These are phyloP conservation scores for Erodium chrysanthum DNA, from an alignment of 441 rosid genomes.

Conservation along the genomic window DNA sequence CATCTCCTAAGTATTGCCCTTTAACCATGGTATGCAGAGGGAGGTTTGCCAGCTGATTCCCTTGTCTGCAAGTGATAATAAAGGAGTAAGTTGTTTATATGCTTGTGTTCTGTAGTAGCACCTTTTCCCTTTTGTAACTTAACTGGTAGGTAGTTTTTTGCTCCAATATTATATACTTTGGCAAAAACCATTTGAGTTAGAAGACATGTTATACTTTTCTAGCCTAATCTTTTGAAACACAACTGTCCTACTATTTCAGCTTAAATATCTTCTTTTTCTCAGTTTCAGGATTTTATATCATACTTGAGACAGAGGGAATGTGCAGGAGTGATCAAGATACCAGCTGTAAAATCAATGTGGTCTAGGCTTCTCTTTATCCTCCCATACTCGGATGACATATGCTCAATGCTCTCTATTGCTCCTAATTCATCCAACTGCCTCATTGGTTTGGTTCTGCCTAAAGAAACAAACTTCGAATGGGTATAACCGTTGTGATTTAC, in stretches of 20 bases:
- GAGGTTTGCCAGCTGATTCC: slow-evolving; percentile 85
- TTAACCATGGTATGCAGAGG: slow-evolving; percentile 49
- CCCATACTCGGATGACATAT: slow-evolving; percentile 58
- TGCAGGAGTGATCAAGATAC: slow-evolving; percentile 91
- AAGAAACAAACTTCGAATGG: slow-evolving; percentile 62
- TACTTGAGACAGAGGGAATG: slow-evolving; percentile 92
- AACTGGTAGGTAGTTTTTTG: too few relatives aligned
- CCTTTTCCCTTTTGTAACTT: too few relatives aligned
- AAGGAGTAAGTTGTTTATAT: slow-evolving; percentile 55
- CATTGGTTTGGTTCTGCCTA: slow-evolving; percentile 73
- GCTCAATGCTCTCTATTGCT: slow-evolving; percentile 62
- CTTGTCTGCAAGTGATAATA: slow-evolving; percentile 46
- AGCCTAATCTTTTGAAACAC: background rate
- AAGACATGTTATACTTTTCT: background rate
- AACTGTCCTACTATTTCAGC: background rate
- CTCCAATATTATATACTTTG: too few relatives aligned
- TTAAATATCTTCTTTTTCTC: slow-evolving; percentile 16
- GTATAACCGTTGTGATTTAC: slow-evolving; percentile 24
- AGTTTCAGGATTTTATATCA: slow-evolving; percentile 85
- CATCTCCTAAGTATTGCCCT: background rate
- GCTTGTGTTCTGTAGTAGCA: background rate
- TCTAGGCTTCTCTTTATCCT: slow-evolving; percentile 88
- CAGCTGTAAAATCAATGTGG: slow-evolving; percentile 62
- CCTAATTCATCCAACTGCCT: slow-evolving; percentile 47
- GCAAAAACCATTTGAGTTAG: background rate